Base-by-base conservation (phyloP, 106 monocot genomes). In the Dactylorhiza incarnata region DNA sequence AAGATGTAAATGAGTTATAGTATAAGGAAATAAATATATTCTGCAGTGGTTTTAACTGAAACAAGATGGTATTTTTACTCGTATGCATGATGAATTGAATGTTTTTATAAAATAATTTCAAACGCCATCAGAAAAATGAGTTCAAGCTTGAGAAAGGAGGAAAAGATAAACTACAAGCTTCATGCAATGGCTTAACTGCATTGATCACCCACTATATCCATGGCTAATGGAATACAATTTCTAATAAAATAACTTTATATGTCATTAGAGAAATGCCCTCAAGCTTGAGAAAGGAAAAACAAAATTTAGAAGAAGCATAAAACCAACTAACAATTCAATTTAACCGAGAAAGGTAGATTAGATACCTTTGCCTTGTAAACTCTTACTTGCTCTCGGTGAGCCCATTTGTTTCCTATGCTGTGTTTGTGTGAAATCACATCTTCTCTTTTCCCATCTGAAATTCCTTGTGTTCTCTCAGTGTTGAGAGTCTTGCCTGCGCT, bases 381-480 rank as follows among this genome's bases (percentile, higher is more conserved):
- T 55, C 23, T 26, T 6, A 26, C 45, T 45, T 66, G 48, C 48
- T 69, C 72, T 19, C 20, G 49, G 50, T 16, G 58, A 73, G 67
- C 19, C 61, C 65, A 73, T 73, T 76, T 82, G 17, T 76, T 85
- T 75, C 62, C 77, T 56, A 71, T 83, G 44, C 72, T 79, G 49
- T n/a, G n/a, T n/a, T n/a, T n/a, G n/a, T 48, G 50, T 47, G 61
- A 43, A 5, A 16, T 45, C 9, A 5, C 29, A 14, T 75, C 59
- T 17, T 51, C 56, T 23, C 48, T 9, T 24, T 6, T 68, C 5
- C 48, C 71, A 7, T 70, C 76, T 29, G 63, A 22, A 61, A 43
- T 72, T 75, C 65, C 22, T 52, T 22, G 44, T 25, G 6, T 72
- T 17, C 49, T 59, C n/a, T 52, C 74, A 56, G 19, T 69, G 45